Evolutionary conservation across 2,329 filamentous ascomycete genomes (phyloP).

Genomic region (Sarocladium oryzae): DNA sequence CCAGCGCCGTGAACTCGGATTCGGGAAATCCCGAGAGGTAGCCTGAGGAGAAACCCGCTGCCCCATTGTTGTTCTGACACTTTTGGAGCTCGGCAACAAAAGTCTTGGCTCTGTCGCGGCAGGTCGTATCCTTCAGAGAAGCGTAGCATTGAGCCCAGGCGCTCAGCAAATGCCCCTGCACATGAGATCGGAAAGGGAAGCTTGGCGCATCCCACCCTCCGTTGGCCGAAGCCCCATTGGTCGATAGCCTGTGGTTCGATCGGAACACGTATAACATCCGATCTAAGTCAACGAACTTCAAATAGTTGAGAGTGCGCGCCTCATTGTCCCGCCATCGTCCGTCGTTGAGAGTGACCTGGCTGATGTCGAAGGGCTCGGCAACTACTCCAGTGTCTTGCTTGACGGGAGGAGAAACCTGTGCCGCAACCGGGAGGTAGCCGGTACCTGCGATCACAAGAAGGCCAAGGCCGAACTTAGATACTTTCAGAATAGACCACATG

Average conservation of each 20-base stretch:
- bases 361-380: slow-evolving; percentile 10
- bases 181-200: slow-evolving; percentile 45
- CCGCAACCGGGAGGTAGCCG: not conserved
- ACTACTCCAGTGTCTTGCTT: slow-evolving; percentile 2
- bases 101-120: slow-evolving; percentile 36
- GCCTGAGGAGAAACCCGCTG: slow-evolving; percentile 35
- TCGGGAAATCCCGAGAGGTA: slow-evolving; percentile 48
- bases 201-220: slow-evolving; percentile 48
- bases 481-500: not conserved
- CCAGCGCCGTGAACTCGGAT: slow-evolving; percentile 32
- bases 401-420: slow-evolving; percentile 4
- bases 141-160: slow-evolving; percentile 45
- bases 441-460: not conserved
- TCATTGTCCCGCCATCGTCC: slow-evolving; percentile 20
- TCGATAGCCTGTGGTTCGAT: slow-evolving; percentile 37
- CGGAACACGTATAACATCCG: slow-evolving; percentile 44
- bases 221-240: slow-evolving; percentile 36
- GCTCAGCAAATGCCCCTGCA: slow-evolving; percentile 44
- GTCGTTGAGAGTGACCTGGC: slow-evolving; percentile 7
- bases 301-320: slow-evolving; percentile 38
- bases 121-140: slow-evolving; percentile 32
- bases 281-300: slow-evolving; percentile 38
- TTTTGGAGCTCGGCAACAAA: slow-evolving; percentile 42
- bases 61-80: slow-evolving; percentile 43
- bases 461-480: not conserved